Percentiles rank a stretch among this genome's conserved stretches.
Evolutionary conservation across 164 flowering plant genomes (phyloP).

Genomic region (Vitis labrusca): DNA sequence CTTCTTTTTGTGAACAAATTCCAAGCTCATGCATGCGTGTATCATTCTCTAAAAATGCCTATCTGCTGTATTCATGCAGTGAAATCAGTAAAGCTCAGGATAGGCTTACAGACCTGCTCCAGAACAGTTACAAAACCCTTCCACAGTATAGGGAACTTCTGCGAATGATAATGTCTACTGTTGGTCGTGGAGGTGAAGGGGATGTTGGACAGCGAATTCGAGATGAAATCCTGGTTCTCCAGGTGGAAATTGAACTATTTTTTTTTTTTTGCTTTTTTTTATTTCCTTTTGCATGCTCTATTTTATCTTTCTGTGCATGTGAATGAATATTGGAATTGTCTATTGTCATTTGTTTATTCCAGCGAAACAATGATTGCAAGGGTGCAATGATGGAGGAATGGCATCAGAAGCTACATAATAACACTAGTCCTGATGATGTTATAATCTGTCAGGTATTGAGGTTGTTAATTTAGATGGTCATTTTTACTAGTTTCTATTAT

Average conservation of each 20-base stretch:
- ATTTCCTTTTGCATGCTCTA: neutral
- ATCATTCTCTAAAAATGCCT: neutral
- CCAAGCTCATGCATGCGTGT: neutral
- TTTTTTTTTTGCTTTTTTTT: neutral
- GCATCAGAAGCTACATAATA: conserved; percentile 98
- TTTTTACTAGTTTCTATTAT: conserved; percentile 5
- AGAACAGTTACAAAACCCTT: conserved; percentile 48
- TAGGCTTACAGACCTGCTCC: conserved; percentile 85
- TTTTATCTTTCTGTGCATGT: neutral
- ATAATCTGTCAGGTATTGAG: conserved; percentile 90
- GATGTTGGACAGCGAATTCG: conserved; percentile 98
- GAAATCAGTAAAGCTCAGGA: conserved; percentile 98
- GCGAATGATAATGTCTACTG: conserved; percentile 90
- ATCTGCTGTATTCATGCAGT: conserved; percentile 40
- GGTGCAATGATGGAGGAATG: conserved; percentile 99
- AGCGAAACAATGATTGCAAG: conserved; percentile 96
- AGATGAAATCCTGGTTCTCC: conserved; percentile 95
- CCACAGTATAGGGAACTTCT: conserved; percentile 78
- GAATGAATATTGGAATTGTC: neutral
- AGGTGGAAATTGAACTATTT: conserved; percentile 31
- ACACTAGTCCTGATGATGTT: conserved; percentile 99
- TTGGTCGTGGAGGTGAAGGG: conserved; percentile 99
- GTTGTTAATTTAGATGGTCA: conserved; percentile 5
- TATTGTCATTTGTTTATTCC: conserved; percentile 16
- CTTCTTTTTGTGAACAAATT: neutral